These are phyloP conservation scores for Amylostereum areolatum DNA, from an alignment of 1,284 basidiomycete species.

Conservation along the genomic window DNA sequence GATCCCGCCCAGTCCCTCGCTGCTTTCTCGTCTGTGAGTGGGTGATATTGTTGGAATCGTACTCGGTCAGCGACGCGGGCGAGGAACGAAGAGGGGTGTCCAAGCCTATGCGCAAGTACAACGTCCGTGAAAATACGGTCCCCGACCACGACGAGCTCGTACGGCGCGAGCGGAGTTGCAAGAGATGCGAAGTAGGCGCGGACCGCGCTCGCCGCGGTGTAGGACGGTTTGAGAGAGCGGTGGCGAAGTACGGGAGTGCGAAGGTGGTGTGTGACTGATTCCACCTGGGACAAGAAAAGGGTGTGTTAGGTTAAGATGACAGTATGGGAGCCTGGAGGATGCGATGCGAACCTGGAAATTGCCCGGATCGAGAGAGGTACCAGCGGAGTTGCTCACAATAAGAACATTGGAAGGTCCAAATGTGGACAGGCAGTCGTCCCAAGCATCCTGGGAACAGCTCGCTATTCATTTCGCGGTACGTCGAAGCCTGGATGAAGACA, in stretches of 20 bases:
- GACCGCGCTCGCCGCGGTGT: constrained; percentile 66
- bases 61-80: constrained; percentile 1
- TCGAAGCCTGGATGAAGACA: constrained; percentile 14
- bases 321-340: not conserved
- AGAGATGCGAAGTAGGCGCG: constrained; percentile 59
- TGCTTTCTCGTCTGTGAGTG: not conserved
- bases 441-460: constrained; percentile 51
- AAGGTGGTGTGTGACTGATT: constrained; percentile 76
- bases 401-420: constrained; percentile 82
- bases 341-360: constrained; percentile 62
- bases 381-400: constrained; percentile 93
- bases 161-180: constrained; percentile 42
- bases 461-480: not conserved
- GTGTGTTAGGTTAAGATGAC: constrained; percentile 2
- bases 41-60: constrained; percentile 6
- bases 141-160: constrained; percentile 76
- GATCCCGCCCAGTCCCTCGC: not conserved
- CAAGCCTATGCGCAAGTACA: constrained; percentile 77
- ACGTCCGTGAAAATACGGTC: constrained; percentile 91
- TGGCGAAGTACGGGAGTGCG: constrained; percentile 83
- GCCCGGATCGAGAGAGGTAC: constrained; percentile 73
- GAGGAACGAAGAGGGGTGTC: constrained; percentile 13
- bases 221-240: constrained; percentile 67
- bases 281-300: constrained; percentile 69
- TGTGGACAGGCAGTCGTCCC: constrained; percentile 64